A percentile compares a stretch with the other conserved stretches of the same genome.
These are phyloP conservation scores for Marasmius tenuissimus DNA, from an alignment of 1,284 basidiomycete genomes.

Conservation along the genomic window DNA sequence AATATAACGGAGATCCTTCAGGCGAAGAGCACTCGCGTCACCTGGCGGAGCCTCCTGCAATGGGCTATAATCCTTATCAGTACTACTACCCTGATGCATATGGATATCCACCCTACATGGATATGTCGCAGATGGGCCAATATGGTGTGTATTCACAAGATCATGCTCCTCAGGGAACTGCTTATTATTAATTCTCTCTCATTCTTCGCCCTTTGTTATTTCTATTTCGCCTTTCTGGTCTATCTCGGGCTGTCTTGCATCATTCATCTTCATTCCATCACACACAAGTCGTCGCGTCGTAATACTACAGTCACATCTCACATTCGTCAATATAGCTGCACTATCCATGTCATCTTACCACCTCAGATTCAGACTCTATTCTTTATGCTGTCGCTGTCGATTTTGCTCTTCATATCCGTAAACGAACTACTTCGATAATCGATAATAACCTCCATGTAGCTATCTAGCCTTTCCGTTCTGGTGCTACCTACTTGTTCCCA, in stretches of 20 bases:
- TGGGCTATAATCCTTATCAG: slow-evolving; percentile 56
- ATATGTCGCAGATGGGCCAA: slow-evolving; percentile 59
- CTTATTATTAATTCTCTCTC: slow-evolving; percentile 51
- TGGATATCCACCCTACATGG: slow-evolving; percentile 63
- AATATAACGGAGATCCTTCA: neutral
- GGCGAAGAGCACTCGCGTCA: slow-evolving; percentile 19
- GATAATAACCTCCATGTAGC: slow-evolving; percentile 1
- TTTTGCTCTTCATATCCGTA: slow-evolving; percentile 4
- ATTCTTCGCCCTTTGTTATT: slow-evolving; percentile 13
- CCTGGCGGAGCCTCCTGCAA: slow-evolving; percentile 30
- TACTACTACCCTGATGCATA: slow-evolving; percentile 70
- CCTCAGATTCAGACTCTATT: slow-evolving; percentile 1
- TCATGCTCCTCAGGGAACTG: slow-evolving; percentile 50
- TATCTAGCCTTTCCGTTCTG: neutral
- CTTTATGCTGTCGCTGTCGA: slow-evolving; percentile 5
- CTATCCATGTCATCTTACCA: neutral
- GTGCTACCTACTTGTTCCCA: neutral
- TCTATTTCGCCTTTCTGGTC: slow-evolving; percentile 20
- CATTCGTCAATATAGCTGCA: neutral
- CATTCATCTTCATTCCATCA: slow-evolving; percentile 17
- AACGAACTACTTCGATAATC: slow-evolving; percentile 4
- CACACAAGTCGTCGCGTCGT: neutral
- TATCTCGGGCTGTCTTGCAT: slow-evolving; percentile 15
- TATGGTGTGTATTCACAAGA: slow-evolving; percentile 67
- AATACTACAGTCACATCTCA: neutral